A percentile compares a stretch with the other conserved stretches of the same genome.
phyloP scores from a whole-genome alignment of 1,284 basidiomycete species.

The Amylostereum areolatum region DNA sequence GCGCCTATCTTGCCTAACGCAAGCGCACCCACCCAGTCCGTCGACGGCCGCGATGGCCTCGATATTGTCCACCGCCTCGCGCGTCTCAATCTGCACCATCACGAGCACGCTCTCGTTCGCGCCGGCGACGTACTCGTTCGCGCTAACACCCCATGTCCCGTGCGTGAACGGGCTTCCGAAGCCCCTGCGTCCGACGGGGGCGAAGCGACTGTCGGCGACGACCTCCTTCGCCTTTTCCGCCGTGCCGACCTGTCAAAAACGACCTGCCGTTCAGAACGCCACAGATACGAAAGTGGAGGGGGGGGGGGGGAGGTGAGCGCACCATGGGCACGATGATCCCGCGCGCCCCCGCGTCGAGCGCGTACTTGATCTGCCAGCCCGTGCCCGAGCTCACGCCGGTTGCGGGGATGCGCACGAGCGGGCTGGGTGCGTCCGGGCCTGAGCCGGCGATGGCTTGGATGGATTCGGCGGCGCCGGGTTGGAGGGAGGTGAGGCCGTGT shows the following conservation, averaged over 20 bases:
- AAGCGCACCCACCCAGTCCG: constrained; percentile 44
- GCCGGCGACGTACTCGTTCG: constrained; percentile 43
- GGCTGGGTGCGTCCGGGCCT: constrained; percentile 36
- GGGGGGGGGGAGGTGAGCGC: constrained; percentile 6
- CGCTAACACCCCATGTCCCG: constrained; percentile 43
- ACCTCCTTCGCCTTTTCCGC: constrained; percentile 51
- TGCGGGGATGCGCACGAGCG: constrained; percentile 56
- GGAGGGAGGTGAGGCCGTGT: constrained; percentile 50
- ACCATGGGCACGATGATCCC: constrained; percentile 66
- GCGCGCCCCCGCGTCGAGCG: constrained; percentile 55
- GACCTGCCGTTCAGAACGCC: neutral
- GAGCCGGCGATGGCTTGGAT: constrained; percentile 45
- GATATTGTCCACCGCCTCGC: constrained; percentile 52
- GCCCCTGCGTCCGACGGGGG: constrained; percentile 51
- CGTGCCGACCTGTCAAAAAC: constrained; percentile 40
- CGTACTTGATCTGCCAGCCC: constrained; percentile 65
- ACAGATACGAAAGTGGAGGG: neutral
- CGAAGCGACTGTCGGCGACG: constrained; percentile 50
- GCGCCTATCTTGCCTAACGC: neutral
- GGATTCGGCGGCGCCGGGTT: constrained; percentile 49
- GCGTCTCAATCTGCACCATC: constrained; percentile 65
- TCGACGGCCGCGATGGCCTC: constrained; percentile 57
- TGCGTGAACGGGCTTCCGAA: constrained; percentile 60
- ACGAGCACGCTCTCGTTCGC: constrained; percentile 56
- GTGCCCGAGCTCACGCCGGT: constrained; percentile 49